Evolutionary conservation across 1,284 basidiomycete genomes (phyloP), one percentile per base, ranked within the genome.

Genomic region (Heterobasidion irregulare): DNA sequence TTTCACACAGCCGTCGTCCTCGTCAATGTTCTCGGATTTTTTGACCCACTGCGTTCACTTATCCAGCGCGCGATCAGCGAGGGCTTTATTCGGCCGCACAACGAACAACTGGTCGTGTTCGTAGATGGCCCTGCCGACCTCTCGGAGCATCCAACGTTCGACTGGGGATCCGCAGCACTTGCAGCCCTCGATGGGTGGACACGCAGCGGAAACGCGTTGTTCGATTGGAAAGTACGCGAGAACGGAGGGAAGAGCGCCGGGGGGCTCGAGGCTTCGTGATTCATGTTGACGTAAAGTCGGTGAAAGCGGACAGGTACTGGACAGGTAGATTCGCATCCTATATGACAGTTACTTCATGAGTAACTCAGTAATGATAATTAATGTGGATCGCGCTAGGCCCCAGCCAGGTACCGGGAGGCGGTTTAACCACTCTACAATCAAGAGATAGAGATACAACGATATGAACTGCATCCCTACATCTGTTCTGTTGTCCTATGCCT

Each of bases 1-100:
- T 15, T 18, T 1, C 13, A 33, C 8, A 50, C 64, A 83, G 91
- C 94, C 13, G 84, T 95, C 54, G 71, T 96, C 35, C 72, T 96
- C 47, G 64, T 95, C 48, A 95, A 97, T 66, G 86, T 95, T 41
- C 78, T 80, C 50, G 80, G 79, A 0, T 96, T 86, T 72, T 98
- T 82, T 69, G 79, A 88, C 12, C 85, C 93, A 1, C 72, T 97
- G n/a, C 80, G 84, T 38, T 73, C 79, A 18, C 78, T 93, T 54
- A 79, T 97, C 61, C 72, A 80, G 55, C 80, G 75, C 51, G 84
- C 86, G 4, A 71, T 90, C 50, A 67, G 77, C 19, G 81, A 82
- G 33, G 93, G 91, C 2, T 97, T 94, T 71, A 92, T 95, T 65
- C 71, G 73, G 32, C 71, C 79, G 1, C 63, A 71, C 36, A 89